Evolutionary conservation across 768 basidiomycete genomes (phyloP), one percentile per base, ranked within the genome.

Genomic region (Myochromella boudieri): DNA sequence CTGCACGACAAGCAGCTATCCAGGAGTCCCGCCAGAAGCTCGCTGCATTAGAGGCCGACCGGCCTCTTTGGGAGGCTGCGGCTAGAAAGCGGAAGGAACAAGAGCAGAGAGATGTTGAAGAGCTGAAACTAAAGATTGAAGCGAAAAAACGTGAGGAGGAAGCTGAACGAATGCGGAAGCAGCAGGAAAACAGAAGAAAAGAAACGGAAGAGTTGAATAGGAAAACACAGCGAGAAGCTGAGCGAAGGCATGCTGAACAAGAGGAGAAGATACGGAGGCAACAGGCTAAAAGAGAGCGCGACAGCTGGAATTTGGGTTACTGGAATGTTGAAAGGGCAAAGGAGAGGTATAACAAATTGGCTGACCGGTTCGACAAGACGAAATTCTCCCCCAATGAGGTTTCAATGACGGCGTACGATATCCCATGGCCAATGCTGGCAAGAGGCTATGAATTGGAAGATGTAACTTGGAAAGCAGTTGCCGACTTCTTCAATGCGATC

Each of bases 361-460:
- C 70, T 76, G 49, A 82, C 81, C 17, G 70, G 25, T 91, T 91
- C 58, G 86, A 91, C 61, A 57, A 66, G 12, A 66, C 77, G 9
- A 81, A 76, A 52, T 87, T 84, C 63, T 68, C 75, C 3, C 52
- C 67, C 28, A 71, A 74, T 25, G 70, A 73, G 17, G 64, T 72
- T 11, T 78, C 81, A 3, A 61, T 89, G n/a, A 62, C 72, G 3
- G 81, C 83, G 48, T 76, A 81, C 37, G 74, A 73, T 31, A 70
- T 92, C 24, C 87, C 89, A 0, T 92, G 89, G 89, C 90, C 90
- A 2, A 80, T 84, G 11, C 61, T 91, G 27, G 84, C 84, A 1
- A 60, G 66, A 15, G 57, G 62, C 18, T 77, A 83, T 48, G 72
- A 73, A 5, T 63, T 85, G 1, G 79, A 85, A 52, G 84, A 88